Conservation (phyloP, 2,329 filamentous ascomycete species). For the Aspergillus pseudotamarii region DNA sequence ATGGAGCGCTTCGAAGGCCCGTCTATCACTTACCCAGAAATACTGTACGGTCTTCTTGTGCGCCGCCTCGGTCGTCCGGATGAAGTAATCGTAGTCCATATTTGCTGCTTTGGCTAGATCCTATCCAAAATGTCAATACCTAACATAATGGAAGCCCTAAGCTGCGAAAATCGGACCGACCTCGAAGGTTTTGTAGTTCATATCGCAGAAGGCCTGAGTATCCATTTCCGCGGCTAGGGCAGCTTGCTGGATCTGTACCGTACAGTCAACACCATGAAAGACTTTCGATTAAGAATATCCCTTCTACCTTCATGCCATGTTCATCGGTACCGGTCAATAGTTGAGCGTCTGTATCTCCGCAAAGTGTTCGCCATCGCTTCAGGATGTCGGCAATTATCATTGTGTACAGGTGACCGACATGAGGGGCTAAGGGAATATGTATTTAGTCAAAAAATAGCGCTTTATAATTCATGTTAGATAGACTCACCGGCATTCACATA, state of each 20-base stretch:
- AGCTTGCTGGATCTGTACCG: conserved; percentile 73
- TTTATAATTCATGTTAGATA: neutral
- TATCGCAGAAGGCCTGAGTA: conserved; percentile 85
- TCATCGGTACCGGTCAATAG: conserved; percentile 94
- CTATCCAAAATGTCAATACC: conserved; percentile 35
- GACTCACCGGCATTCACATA: conserved; percentile 87
- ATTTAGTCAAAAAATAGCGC: neutral
- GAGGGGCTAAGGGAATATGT: conserved; percentile 67
- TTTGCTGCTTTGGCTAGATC: conserved; percentile 69
- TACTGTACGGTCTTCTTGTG: conserved; percentile 85
- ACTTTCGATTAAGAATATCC: neutral
- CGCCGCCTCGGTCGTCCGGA: conserved; percentile 82
- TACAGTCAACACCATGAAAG: conserved; percentile 19
- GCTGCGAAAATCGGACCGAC: conserved; percentile 34
- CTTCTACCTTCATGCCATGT: conserved; percentile 80
- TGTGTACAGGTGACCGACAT: conserved; percentile 92
- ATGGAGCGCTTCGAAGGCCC: neutral
- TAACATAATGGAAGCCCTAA: neutral
- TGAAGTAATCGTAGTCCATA: conserved; percentile 81
- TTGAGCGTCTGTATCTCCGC: conserved; percentile 66
- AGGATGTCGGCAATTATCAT: conserved; percentile 89
- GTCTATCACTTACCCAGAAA: conserved; percentile 67
- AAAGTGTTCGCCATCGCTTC: conserved; percentile 85
- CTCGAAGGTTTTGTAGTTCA: conserved; percentile 77
- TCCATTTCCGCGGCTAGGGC: conserved; percentile 70